Percentiles rank a stretch among this genome's conserved stretches.
Conservation (phyloP, 345 rosid species). For the Trapa incisa region DNA sequence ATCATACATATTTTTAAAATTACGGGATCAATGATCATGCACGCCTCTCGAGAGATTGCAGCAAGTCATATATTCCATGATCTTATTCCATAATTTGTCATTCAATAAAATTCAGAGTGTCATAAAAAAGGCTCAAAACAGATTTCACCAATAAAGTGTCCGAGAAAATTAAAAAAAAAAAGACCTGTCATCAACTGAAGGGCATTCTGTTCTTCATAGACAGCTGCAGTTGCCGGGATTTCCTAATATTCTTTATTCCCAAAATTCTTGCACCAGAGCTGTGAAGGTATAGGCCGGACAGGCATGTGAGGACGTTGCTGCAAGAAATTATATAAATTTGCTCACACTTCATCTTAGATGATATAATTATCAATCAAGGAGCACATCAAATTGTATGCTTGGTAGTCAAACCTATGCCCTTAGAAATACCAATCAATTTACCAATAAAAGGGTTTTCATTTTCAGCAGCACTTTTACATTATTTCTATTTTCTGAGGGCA, state of each 20-base stretch:
- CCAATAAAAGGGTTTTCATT: neutral
- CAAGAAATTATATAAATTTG: constrained; percentile 14
- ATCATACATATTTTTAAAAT: too few species aligned
- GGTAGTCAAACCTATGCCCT: neutral
- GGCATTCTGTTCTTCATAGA: neutral
- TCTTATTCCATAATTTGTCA: neutral
- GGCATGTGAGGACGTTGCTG: constrained; percentile 99
- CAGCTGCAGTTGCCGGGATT: neutral
- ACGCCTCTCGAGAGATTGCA: neutral
- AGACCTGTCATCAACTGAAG: neutral
- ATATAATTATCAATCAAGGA: neutral
- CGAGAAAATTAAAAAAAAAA: neutral
- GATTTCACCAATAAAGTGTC: neutral
- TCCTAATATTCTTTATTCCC: constrained; percentile 69
- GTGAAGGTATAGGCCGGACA: constrained; percentile 93
- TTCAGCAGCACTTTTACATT: neutral
- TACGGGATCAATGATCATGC: neutral
- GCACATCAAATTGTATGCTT: neutral
- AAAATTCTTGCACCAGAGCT: constrained; percentile 98
- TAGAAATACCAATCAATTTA: neutral
- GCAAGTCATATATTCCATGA: neutral
- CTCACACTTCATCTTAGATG: constrained; percentile 5
- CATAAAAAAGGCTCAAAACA: neutral
- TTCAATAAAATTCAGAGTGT: neutral
- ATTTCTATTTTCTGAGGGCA: neutral